These are phyloP conservation scores for Fusarium sp. DNA, from an alignment of 2,329 filamentous ascomycete genomes.

Conservation along the genomic window DNA sequence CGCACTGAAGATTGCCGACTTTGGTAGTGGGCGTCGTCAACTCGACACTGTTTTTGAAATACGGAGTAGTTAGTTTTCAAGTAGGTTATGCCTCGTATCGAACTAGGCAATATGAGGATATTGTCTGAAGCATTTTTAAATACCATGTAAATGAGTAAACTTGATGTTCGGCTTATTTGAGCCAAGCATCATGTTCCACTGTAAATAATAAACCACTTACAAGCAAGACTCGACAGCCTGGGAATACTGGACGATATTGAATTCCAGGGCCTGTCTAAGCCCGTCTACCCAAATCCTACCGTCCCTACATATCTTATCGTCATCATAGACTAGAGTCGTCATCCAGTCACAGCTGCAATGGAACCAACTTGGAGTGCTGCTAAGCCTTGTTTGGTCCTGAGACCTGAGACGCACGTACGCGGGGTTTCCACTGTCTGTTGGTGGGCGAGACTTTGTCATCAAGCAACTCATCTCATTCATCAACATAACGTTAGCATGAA, in stretches of 20 bases:
- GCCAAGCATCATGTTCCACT: not conserved
- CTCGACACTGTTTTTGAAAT: not conserved
- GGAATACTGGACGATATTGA: not conserved
- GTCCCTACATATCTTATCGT: not conserved
- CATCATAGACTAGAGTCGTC: conserved; percentile 28
- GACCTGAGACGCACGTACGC: conserved; percentile 1
- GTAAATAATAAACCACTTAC: not conserved
- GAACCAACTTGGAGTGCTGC: not conserved
- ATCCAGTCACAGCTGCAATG: conserved; percentile 22
- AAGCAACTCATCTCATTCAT: not conserved
- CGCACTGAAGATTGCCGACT: not conserved
- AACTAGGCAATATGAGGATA: not conserved
- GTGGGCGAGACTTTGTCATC: conserved; percentile 11
- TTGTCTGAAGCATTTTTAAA: not conserved
- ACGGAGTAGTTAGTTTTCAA: not conserved
- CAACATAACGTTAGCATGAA: not conserved
- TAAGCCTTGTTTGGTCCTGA: conserved; percentile 26
- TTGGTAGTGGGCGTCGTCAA: not conserved
- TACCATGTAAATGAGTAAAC: too few relatives aligned
- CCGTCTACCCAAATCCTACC: not conserved
- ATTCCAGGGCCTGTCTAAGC: not conserved
- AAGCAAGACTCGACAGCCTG: not conserved
- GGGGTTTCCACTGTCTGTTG: conserved; percentile 17
- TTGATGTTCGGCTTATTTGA: not conserved
- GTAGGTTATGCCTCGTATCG: not conserved